Conservation (phyloP, 2,329 filamentous ascomycete genomes). For the Colletotrichum sp. region DNA sequence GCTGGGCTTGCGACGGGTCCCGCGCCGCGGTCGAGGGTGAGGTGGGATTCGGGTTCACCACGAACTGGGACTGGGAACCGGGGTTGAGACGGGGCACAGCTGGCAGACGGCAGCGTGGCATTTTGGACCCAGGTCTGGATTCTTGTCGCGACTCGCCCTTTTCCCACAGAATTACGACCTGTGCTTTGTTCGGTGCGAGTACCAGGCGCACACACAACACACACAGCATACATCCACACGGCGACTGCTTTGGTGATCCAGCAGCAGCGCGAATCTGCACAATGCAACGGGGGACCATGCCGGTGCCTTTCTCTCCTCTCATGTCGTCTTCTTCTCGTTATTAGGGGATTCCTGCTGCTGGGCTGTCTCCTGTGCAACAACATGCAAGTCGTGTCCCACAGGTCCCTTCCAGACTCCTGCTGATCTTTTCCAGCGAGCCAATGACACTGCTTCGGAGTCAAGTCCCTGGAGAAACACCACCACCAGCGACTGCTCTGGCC, state of each 20-base stretch:
- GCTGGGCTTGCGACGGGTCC: background rate
- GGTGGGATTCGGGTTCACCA: background rate
- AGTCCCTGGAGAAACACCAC: background rate
- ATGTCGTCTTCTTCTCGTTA: background rate
- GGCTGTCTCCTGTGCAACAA: background rate
- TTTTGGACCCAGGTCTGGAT: slow-evolving; percentile 15
- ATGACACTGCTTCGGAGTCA: background rate
- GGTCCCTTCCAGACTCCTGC: background rate
- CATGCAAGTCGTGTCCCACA: background rate
- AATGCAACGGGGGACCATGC: background rate
- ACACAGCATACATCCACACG: background rate
- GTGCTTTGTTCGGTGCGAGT: background rate
- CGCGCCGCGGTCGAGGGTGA: background rate
- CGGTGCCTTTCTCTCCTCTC: background rate
- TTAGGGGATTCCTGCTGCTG: background rate
- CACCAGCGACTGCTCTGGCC: background rate
- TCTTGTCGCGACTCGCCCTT: background rate
- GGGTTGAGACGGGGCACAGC: background rate
- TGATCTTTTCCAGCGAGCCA: background rate
- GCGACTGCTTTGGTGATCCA: background rate
- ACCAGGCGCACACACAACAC: background rate
- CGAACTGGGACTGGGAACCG: background rate
- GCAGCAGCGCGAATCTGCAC: background rate
- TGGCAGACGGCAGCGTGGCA: background rate
- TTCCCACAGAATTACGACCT: background rate